A percentile compares a stretch with the other conserved stretches of the same genome.
Conservation (phyloP, 176 grass and related monocot genomes). For the Bromus sterilis region DNA sequence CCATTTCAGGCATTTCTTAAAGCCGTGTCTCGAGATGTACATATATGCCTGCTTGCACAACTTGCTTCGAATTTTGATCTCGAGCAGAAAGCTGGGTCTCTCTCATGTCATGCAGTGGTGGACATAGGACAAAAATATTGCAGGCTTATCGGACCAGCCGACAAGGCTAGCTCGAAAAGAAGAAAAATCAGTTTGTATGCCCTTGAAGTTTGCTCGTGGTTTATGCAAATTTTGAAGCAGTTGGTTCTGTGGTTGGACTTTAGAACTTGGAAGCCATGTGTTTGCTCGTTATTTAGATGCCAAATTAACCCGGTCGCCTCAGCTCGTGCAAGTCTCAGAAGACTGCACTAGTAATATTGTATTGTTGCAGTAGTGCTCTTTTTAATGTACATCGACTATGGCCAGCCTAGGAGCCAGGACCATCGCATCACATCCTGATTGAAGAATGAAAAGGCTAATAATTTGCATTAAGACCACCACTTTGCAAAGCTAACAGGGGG, state of each 20-base stretch:
- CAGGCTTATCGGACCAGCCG: not conserved
- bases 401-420: not conserved
- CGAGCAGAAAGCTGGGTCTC: constrained; percentile 9
- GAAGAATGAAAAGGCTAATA: constrained; percentile 24
- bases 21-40: constrained; percentile 15
- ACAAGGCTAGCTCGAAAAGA: not conserved
- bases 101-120: not conserved
- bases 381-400: not conserved
- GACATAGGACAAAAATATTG: not conserved
- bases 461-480: not conserved
- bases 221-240: not conserved
- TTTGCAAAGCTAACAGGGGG: constrained; percentile 27
- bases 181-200: not conserved
- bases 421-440: not conserved
- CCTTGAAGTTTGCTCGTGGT: not conserved
- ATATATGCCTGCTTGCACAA: constrained; percentile 30
- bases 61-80: constrained; percentile 41
- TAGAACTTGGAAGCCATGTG: not conserved
- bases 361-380: not conserved
- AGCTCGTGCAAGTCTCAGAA: not conserved
- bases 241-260: not conserved
- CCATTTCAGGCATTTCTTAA: constrained; percentile 45
- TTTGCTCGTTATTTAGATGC: not conserved
- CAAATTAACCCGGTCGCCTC: not conserved
- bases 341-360: not conserved